Percentiles rank a stretch among this genome's conserved stretches.
Conservation (phyloP, 345 rosid genomes). For the Passiflora organensis region DNA sequence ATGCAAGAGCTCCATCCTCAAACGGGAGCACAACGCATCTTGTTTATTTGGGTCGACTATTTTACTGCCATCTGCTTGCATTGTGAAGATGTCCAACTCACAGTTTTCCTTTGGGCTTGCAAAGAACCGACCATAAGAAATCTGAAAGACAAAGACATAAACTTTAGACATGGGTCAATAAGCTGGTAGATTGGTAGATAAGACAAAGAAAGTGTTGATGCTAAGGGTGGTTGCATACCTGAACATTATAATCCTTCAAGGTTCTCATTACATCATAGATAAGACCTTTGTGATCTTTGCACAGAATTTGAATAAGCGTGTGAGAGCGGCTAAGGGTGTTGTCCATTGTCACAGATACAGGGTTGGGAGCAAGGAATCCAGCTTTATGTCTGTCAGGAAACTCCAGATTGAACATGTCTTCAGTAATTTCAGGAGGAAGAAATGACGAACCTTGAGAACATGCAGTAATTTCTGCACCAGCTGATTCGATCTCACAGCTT, state of each 20-base stretch:
- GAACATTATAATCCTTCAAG: slow-evolving; percentile 56
- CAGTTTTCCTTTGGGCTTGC: slow-evolving; percentile 35
- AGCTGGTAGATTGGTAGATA: too few species aligned
- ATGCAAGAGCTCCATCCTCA: slow-evolving; percentile 52
- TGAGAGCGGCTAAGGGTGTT: slow-evolving; percentile 55
- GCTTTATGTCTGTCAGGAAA: slow-evolving; percentile 23
- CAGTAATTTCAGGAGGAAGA: slow-evolving; percentile 51
- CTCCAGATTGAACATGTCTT: slow-evolving; percentile 47
- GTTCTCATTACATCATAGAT: slow-evolving; percentile 62
- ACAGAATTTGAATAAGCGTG: slow-evolving; percentile 49
- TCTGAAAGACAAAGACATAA: too few species aligned
- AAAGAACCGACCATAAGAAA: slow-evolving; percentile 62
- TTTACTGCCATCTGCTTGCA: slow-evolving; percentile 61
- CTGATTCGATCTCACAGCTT: slow-evolving; percentile 61
- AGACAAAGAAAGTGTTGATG: too few species aligned
- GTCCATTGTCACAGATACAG: slow-evolving; percentile 43
- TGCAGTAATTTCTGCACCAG: slow-evolving; percentile 45
- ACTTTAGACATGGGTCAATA: too few species aligned
- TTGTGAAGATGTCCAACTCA: slow-evolving; percentile 57
- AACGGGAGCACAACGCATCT: slow-evolving; percentile 51
- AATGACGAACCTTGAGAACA: slow-evolving; percentile 54
- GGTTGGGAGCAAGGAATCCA: slow-evolving; percentile 34
- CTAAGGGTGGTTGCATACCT: slow-evolving; percentile 45
- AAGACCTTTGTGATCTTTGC: slow-evolving; percentile 74
- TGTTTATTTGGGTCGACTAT: slow-evolving; percentile 51